Evolutionary conservation across 306 rosid species (phyloP).

Genomic region (Quercus rubra): DNA sequence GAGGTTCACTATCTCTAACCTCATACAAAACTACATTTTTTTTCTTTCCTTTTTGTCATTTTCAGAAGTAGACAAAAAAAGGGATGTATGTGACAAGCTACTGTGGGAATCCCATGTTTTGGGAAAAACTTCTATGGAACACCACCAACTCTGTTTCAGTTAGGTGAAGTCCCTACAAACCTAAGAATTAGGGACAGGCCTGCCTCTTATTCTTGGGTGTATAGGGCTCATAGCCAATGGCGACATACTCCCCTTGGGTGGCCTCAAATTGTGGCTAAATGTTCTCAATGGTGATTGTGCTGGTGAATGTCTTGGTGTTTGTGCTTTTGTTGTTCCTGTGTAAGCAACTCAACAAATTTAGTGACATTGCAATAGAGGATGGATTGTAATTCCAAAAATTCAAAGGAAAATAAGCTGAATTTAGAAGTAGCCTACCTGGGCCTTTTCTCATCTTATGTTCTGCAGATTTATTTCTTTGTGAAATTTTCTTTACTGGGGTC

Average conservation of each 20-base stretch:
- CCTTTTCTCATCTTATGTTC: slow-evolving; percentile 34
- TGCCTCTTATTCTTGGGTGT: slow-evolving; percentile 32
- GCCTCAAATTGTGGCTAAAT: slow-evolving; percentile 28
- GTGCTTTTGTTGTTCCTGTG: slow-evolving; percentile 30
- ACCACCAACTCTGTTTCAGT: background rate
- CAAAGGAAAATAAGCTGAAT: background rate
- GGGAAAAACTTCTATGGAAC: background rate
- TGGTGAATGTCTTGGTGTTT: slow-evolving; percentile 17
- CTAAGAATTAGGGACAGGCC: background rate
- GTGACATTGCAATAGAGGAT: background rate
- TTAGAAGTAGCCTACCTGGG: slow-evolving; percentile 52
- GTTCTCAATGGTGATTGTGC: slow-evolving; percentile 33
- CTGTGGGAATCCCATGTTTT: background rate
- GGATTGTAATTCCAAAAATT: background rate
- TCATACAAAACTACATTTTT: background rate
- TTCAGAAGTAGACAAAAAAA: slow-evolving; percentile 8
- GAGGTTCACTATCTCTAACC: background rate
- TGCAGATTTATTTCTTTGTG: slow-evolving; percentile 23
- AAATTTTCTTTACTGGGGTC: slow-evolving; percentile 39
- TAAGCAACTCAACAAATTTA: slow-evolving; percentile 16
- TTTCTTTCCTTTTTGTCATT: background rate
- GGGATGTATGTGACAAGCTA: background rate
- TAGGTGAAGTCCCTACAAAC: background rate
- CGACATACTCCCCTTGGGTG: slow-evolving; percentile 24
- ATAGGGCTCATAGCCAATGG: slow-evolving; percentile 22